phyloP scores from a whole-genome alignment of 495 filamentous ascomycete species.

The Aspergillus kassunensis region DNA sequence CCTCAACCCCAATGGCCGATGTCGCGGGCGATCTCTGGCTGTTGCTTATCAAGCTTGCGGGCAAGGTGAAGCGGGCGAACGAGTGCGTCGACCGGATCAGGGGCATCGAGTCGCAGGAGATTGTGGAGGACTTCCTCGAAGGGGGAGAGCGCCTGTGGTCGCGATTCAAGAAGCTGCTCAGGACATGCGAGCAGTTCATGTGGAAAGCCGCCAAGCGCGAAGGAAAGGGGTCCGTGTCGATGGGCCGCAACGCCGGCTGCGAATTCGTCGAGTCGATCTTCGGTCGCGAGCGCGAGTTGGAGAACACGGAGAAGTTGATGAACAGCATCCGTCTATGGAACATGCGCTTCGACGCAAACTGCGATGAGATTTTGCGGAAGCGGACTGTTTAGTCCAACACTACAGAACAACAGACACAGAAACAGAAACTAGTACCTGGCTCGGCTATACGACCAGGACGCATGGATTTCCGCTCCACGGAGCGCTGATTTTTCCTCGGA shows the following conservation, averaged over 20 bases:
- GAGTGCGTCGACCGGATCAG: slow-evolving; percentile 74
- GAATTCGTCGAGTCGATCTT: slow-evolving; percentile 98
- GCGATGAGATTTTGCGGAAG: slow-evolving; percentile 75
- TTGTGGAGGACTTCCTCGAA: slow-evolving; percentile 87
- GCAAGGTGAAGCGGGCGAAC: slow-evolving; percentile 89
- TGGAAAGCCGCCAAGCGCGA: slow-evolving; percentile 69
- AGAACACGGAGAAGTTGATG: slow-evolving; percentile 95
- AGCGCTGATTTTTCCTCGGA: slow-evolving; percentile 3
- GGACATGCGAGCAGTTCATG: slow-evolving; percentile 91
- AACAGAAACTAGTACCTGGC: slow-evolving; percentile 10
- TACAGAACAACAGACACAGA: not conserved
- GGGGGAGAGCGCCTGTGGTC: slow-evolving; percentile 83
- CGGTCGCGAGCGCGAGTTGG: slow-evolving; percentile 84
- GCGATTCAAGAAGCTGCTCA: slow-evolving; percentile 82
- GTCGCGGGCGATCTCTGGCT: slow-evolving; percentile 95
- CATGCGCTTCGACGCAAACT: slow-evolving; percentile 94
- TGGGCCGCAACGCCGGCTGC: slow-evolving; percentile 88
- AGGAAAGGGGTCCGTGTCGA: slow-evolving; percentile 59
- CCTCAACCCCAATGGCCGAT: slow-evolving; percentile 81
- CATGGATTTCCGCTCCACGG: not conserved
- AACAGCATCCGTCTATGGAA: slow-evolving; percentile 87
- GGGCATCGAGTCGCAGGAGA: slow-evolving; percentile 66
- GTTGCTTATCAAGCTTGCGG: slow-evolving; percentile 88
- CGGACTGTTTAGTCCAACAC: slow-evolving; percentile 29
- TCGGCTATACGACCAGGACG: not conserved